Percentiles rank a stretch among this genome's conserved stretches.
Conservation (phyloP, 1,139 yeast species). For the Saccharomyces pastorianus region DNA sequence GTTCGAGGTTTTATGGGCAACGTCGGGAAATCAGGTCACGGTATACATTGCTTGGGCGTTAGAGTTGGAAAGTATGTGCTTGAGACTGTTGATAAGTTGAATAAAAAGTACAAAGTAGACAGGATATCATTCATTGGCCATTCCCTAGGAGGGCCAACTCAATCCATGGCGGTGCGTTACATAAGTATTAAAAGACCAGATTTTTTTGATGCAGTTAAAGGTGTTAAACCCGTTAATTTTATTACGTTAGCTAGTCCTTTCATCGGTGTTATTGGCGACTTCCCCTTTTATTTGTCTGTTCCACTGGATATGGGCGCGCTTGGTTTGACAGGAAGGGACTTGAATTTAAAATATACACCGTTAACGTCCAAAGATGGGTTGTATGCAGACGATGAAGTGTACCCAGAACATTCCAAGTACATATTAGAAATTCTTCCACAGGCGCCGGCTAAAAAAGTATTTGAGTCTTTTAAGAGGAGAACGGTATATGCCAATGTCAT, state of each 20-base stretch:
- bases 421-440: slow-evolving; percentile 46
- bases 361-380: slow-evolving; percentile 22
- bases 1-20: slow-evolving; percentile 55
- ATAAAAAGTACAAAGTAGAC: slow-evolving; percentile 35
- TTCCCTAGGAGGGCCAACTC: slow-evolving; percentile 60
- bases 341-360: slow-evolving; percentile 39
- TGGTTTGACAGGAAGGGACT: slow-evolving; percentile 58
- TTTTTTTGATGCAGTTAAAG: slow-evolving; percentile 37
- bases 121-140: slow-evolving; percentile 58
- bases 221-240: slow-evolving; percentile 47
- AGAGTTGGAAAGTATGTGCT: slow-evolving; percentile 51
- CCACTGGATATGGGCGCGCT: slow-evolving; percentile 56
- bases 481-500: slow-evolving; percentile 51
- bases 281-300: slow-evolving; percentile 48
- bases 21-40: slow-evolving; percentile 55
- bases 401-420: slow-evolving; percentile 32
- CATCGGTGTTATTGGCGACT: slow-evolving; percentile 54
- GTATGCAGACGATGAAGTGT: slow-evolving; percentile 6
- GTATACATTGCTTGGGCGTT: slow-evolving; percentile 52
- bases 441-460: slow-evolving; percentile 43
- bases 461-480: slow-evolving; percentile 43
- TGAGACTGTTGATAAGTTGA: slow-evolving; percentile 36
- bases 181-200: slow-evolving; percentile 43
- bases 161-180: slow-evolving; percentile 54
- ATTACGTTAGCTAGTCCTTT: slow-evolving; percentile 55